Conservation (phyloP, 352 stramenopile species). For the Globisporangium cylindrosporum region DNA sequence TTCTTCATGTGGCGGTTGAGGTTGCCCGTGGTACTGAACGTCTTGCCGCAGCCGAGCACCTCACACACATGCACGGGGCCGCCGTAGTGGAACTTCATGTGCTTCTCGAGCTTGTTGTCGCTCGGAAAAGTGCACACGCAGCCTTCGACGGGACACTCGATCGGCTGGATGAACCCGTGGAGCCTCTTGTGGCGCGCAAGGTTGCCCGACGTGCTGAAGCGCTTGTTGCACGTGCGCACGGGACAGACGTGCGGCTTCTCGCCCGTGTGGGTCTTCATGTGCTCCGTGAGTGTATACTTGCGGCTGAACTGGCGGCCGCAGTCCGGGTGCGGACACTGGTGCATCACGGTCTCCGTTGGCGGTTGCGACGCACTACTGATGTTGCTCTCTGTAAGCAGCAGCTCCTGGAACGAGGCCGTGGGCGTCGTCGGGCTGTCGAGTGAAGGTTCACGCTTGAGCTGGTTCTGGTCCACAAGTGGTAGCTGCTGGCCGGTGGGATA, state of each 20-base stretch:
- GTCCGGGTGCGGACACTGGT: constrained; percentile 26
- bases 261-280: constrained; percentile 60
- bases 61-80: constrained; percentile 18
- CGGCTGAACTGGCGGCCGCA: constrained; percentile 37
- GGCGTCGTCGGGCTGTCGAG: neutral
- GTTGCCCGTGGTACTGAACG: constrained; percentile 59
- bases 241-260: constrained; percentile 53
- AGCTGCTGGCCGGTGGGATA: constrained; percentile 5
- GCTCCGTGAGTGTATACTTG: constrained; percentile 54
- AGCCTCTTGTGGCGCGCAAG: constrained; percentile 51
- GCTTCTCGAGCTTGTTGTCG: constrained; percentile 43
- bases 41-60: constrained; percentile 38
- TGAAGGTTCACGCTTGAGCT: constrained; percentile 19
- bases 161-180: constrained; percentile 39
- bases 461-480: neutral
- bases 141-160: constrained; percentile 30
- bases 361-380: neutral
- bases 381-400: constrained; percentile 6
- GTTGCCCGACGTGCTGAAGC: constrained; percentile 55
- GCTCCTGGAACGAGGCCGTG: constrained; percentile 11
- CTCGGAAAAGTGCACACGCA: constrained; percentile 41
- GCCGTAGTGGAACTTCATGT: constrained; percentile 51
- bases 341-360: constrained; percentile 19
- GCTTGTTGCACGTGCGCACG: constrained; percentile 40
- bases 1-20: constrained; percentile 38